These are phyloP conservation scores for Nigrospora oryzae DNA, from an alignment of 2,329 filamentous ascomycete species.

Conservation along the genomic window DNA sequence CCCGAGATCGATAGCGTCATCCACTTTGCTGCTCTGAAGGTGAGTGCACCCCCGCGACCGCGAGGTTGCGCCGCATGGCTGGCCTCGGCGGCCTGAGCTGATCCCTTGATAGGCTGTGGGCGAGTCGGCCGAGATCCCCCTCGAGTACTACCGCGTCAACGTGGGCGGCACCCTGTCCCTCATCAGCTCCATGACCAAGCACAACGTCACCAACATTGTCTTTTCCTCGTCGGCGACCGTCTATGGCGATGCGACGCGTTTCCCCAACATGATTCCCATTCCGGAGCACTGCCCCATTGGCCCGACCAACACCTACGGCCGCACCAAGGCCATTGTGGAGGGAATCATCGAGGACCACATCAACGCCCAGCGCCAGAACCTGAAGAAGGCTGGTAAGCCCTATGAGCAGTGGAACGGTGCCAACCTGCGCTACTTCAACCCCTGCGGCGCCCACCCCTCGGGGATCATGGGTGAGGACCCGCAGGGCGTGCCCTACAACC, in stretches of 20 bases:
- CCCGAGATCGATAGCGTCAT: conserved; percentile 96
- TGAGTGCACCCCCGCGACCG: conserved; percentile 24
- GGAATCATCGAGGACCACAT: conserved; percentile 85
- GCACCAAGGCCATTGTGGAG: conserved; percentile 92
- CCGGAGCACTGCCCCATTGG: conserved; percentile 94
- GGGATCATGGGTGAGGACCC: conserved; percentile 99
- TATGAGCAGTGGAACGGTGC: conserved; percentile 86
- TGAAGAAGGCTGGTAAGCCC: conserved; percentile 70
- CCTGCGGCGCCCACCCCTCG: conserved; percentile 85
- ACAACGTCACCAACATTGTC: conserved; percentile 94
- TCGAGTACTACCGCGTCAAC: conserved; percentile 98
- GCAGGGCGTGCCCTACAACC: conserved; percentile 89
- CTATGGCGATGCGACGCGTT: conserved; percentile 93
- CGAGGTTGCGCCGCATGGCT: neutral
- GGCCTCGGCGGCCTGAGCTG: conserved; percentile 6
- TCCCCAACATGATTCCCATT: conserved; percentile 98
- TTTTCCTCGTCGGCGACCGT: conserved; percentile 98
- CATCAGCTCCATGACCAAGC: conserved; percentile 75
- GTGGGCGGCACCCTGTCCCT: conserved; percentile 87
- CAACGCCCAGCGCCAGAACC: conserved; percentile 75
- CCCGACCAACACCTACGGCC: conserved; percentile 95
- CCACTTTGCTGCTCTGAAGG: conserved; percentile 97
- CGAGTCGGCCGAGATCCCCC: conserved; percentile 85
- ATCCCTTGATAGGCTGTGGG: conserved; percentile 67
- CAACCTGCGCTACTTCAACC: conserved; percentile 95